phyloP scores from a whole-genome alignment of 2,329 filamentous ascomycete genomes.

The Mycosphaerelloides madeirae region DNA sequence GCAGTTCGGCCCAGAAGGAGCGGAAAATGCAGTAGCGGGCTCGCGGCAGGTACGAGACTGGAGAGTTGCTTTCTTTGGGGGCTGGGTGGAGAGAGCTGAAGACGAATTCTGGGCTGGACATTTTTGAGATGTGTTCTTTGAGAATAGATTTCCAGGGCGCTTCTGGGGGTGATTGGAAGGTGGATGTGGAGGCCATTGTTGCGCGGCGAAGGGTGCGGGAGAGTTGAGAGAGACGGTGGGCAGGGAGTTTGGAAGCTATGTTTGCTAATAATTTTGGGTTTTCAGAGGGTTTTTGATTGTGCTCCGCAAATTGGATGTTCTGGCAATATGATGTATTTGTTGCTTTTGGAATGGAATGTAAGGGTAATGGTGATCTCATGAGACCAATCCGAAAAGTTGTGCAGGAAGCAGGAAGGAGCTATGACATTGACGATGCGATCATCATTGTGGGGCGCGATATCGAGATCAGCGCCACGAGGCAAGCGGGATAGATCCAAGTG shows the following conservation, averaged over 20 bases:
- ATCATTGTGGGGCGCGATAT: not conserved
- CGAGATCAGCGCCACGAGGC: too few relatives aligned
- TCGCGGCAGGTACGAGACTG: conserved; percentile 47
- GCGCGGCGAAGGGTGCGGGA: conserved; percentile 27
- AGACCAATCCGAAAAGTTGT: not conserved
- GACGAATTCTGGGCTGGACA: conserved; percentile 48
- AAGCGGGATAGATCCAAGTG: conserved; percentile 4
- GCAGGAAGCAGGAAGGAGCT: not conserved
- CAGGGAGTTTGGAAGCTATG: conserved; percentile 29
- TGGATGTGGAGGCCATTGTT: conserved; percentile 45
- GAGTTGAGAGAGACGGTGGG: conserved; percentile 37
- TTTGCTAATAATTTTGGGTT: conserved; percentile 16
- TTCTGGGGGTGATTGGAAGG: conserved; percentile 30
- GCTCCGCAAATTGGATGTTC: not conserved
- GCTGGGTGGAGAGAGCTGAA: conserved; percentile 47
- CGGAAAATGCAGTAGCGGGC: conserved; percentile 79
- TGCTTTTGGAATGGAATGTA: not conserved
- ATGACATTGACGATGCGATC: conserved; percentile 2
- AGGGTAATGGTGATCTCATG: conserved; percentile 12
- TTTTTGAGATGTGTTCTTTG: conserved; percentile 45
- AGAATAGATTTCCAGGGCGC: conserved; percentile 53
- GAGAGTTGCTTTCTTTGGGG: conserved; percentile 34
- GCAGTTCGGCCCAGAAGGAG: conserved; percentile 73
- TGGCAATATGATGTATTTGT: not conserved
- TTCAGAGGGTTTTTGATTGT: not conserved